These are phyloP conservation scores for Neurospora sp. DNA, from an alignment of 495 filamentous ascomycete species.

Conservation along the genomic window DNA sequence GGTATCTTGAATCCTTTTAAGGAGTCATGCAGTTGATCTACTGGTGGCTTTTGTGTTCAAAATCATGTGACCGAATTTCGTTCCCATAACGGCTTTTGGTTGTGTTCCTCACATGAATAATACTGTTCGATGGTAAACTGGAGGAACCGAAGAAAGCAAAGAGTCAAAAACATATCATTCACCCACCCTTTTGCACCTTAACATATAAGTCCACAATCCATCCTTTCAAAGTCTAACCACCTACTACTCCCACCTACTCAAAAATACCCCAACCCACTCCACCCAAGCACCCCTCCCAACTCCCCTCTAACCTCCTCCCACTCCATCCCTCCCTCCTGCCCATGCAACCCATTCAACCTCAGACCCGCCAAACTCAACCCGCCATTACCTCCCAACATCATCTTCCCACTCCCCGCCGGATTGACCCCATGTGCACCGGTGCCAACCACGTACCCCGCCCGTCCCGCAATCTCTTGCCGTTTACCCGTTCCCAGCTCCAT, in stretches of 20 bases:
- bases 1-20: no score
- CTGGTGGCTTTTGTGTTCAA: no score
- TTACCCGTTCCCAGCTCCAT: slow-evolving; percentile 58
- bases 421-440: slow-evolving; percentile 1
- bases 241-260: slow-evolving; percentile 1
- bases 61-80: no score
- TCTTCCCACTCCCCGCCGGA: not conserved
- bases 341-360: not conserved
- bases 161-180: no score
- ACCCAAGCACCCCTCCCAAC: slow-evolving; percentile 25
- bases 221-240: not conserved
- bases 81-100: no score
- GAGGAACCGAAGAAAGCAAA: no score
- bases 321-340: not conserved
- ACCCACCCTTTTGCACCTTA: no score
- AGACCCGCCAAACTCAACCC: not conserved
- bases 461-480: slow-evolving; percentile 56
- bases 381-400: not conserved
- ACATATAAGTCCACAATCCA: not conserved
- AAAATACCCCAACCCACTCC: slow-evolving; percentile 26
- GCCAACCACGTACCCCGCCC: slow-evolving; percentile 42
- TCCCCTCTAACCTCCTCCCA: slow-evolving; percentile 21
- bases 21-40: no score
- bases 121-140: no score
- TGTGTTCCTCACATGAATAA: no score